Base-by-base conservation (phyloP, 306 rosid species). In the Dalbergia cochinchinensis region DNA sequence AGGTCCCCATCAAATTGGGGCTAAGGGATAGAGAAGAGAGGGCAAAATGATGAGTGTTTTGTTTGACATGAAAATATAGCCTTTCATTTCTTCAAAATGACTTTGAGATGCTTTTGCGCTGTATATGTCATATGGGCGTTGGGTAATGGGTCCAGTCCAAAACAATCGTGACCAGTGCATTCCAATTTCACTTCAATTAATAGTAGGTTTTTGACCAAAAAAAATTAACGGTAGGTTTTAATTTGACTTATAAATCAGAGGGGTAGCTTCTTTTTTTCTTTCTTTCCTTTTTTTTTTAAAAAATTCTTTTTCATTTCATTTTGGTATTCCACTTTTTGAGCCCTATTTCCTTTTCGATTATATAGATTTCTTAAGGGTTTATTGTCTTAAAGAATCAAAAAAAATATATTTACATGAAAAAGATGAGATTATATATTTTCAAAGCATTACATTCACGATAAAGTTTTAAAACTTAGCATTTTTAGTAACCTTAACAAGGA, bases 1-100 rank as follows among this genome's bases (percentile, higher is more conserved):
- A 37, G 83, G 92, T 88, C 89, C 31, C 88, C 77, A 87, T 89
- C 94, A 76, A 61, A 75, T 18, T 22, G 18, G 54, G 22, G 58
- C 0, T 18, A 16, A 31, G 34, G 14, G 77, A 19, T 3, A 67
- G 62, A 8, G 65, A 53, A 63, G 77, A 34, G n/a, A 70, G 77
- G 54, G 89, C 83, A 85, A 80, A 80, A 88, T 20, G 89, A 75
- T 87, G 89, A 86, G 73, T 87, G 83, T 70, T 83, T 69, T 69
- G 78, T 81, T 88, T 87, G 76, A 69, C 55, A 69, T 88, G 39
- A 81, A 80, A 87, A 78, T 72, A 82, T 76, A 73, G 80, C 78
- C 87, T 84, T 64, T 83, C 84, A 53, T 73, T 79, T 67, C 62
- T 77, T 74, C 66, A 54, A 72, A 22, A 13, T 14, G 48, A 35